Conservation (phyloP, 768 basidiomycete genomes). For the Lentinula sp. region DNA sequence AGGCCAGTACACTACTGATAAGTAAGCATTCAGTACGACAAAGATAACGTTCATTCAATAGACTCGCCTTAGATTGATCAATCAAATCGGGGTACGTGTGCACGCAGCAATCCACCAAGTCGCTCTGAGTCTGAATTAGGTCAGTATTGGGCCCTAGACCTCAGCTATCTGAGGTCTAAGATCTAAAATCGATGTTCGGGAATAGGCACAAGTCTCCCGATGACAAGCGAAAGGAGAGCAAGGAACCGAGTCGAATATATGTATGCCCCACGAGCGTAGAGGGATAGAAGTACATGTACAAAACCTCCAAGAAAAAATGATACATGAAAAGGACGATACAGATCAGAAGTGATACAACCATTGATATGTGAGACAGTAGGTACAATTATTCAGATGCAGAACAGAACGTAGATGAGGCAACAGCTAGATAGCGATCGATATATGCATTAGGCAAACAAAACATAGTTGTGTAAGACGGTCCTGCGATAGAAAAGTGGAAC, state of each 20-base stretch:
- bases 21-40: not conserved
- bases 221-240: too few species aligned
- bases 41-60: too few species aligned
- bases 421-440: not conserved
- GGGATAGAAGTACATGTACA: not conserved
- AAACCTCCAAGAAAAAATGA: not conserved
- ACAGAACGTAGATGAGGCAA: not conserved
- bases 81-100: too few species aligned
- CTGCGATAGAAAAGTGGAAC: not conserved
- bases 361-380: not conserved
- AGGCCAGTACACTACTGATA: not conserved
- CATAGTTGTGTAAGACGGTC: not conserved
- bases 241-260: not conserved
- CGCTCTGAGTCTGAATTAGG: too few species aligned
- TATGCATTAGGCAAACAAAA: not conserved
- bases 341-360: not conserved
- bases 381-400: not conserved
- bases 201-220: too few species aligned
- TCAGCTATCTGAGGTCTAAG: too few species aligned
- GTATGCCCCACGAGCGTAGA: not conserved
- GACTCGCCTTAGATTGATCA: too few species aligned
- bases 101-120: too few species aligned
- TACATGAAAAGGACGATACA: not conserved
- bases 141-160: too few species aligned
- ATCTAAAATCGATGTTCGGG: too few species aligned